These are phyloP conservation scores for Laburnicola sp. DNA, from an alignment of 2,329 filamentous ascomycete species.

Conservation along the genomic window DNA sequence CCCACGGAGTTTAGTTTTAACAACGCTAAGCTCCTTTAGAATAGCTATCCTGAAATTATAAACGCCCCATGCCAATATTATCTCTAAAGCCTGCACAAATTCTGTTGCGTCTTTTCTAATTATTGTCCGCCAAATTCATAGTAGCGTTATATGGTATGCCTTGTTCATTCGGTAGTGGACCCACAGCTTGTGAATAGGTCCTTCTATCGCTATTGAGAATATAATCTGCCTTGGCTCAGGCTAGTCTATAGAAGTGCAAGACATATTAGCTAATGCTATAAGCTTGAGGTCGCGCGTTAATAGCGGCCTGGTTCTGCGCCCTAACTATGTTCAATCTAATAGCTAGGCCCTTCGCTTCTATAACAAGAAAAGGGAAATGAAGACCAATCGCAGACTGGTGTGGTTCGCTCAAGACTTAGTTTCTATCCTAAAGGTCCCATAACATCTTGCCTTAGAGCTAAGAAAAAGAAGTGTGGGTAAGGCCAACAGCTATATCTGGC, in stretches of 20 bases:
- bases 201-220: too few species aligned
- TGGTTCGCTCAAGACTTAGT: neutral
- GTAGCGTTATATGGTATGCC: too few species aligned
- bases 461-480: neutral
- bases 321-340: neutral
- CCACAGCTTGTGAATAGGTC: too few species aligned
- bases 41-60: neutral
- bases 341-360: neutral
- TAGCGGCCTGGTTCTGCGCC: neutral
- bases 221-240: too few species aligned
- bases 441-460: neutral
- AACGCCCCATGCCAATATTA: neutral
- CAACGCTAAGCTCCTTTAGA: neutral
- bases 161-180: too few species aligned
- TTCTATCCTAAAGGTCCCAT: neutral
- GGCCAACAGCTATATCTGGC: neutral
- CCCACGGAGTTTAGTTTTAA: neutral
- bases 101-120: neutral
- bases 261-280: neutral
- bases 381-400: neutral
- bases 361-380: neutral
- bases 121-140: neutral
- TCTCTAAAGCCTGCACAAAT: neutral
- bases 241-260: too few species aligned
- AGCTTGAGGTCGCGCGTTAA: neutral